Evolutionary conservation across 495 filamentous ascomycete species (phyloP).

Genomic region (Xylaria longipes): DNA sequence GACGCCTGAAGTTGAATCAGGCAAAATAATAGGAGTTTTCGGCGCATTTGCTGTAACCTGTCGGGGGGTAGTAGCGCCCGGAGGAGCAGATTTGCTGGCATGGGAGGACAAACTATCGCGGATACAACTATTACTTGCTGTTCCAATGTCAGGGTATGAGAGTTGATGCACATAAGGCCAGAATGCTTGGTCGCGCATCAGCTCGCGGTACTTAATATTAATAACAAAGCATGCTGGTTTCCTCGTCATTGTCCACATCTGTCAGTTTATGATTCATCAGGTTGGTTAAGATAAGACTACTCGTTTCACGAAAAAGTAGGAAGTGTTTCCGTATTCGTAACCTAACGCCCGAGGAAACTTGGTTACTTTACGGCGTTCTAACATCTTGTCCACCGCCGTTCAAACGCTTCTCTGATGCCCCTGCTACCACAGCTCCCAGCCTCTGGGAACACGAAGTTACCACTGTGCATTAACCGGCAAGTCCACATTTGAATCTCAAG

Average conservation of each 20-base stretch:
- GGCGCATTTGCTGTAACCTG: conserved; percentile 28
- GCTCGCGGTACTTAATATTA: conserved; percentile 42
- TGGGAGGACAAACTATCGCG: conserved; percentile 26
- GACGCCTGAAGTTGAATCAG: neutral
- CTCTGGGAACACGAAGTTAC: neutral
- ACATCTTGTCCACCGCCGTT: neutral
- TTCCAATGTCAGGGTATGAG: conserved; percentile 33
- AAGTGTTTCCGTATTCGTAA: neutral
- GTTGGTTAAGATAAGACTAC: neutral
- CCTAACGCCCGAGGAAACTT: too few species aligned
- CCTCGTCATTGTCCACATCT: neutral
- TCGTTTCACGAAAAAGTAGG: neutral
- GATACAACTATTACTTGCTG: conserved; percentile 36
- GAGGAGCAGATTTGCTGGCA: conserved; percentile 25
- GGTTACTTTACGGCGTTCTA: neutral
- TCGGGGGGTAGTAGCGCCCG: conserved; percentile 24
- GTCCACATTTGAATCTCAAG: neutral
- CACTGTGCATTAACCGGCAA: neutral
- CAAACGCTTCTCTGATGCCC: neutral
- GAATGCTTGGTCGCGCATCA: conserved; percentile 28
- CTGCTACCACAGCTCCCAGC: too few species aligned
- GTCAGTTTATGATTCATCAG: neutral
- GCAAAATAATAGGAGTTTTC: conserved; percentile 33
- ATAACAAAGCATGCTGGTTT: conserved; percentile 36
- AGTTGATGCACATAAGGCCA: conserved; percentile 30